Evolutionary conservation across 1,284 basidiomycete species (phyloP).

Genomic region (Puccinia triticina): DNA sequence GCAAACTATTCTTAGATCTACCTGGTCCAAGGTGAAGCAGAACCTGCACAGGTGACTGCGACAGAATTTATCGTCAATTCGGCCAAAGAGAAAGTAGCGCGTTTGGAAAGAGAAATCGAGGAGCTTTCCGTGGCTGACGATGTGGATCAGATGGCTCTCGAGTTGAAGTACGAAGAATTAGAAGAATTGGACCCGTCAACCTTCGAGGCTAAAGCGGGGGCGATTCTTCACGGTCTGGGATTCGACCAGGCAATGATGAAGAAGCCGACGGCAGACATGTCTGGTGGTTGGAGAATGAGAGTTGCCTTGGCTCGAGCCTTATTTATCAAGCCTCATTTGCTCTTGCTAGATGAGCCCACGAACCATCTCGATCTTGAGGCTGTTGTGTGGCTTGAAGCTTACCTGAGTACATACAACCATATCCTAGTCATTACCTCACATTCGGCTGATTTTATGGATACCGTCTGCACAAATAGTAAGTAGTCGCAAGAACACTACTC

Average conservation of each 20-base stretch:
- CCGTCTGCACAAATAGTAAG: constrained; percentile 58
- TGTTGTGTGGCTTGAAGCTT: constrained; percentile 98
- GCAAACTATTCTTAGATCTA: constrained; percentile 69
- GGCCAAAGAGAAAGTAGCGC: constrained; percentile 91
- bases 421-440: constrained; percentile 95
- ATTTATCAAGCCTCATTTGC: constrained; percentile 85
- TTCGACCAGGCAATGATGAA: constrained; percentile 91
- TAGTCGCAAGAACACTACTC: neutral
- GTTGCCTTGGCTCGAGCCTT: constrained; percentile 93
- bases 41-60: constrained; percentile 93
- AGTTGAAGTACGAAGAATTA: constrained; percentile 89
- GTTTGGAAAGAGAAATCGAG: constrained; percentile 91
- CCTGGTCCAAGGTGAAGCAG: constrained; percentile 91
- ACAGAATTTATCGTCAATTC: constrained; percentile 93
- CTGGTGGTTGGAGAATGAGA: constrained; percentile 98
- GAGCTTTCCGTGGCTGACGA: constrained; percentile 86
- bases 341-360: constrained; percentile 64
- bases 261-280: constrained; percentile 97
- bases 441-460: constrained; percentile 98
- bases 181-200: constrained; percentile 95
- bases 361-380: constrained; percentile 94
- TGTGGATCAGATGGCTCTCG: constrained; percentile 83
- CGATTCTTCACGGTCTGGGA: constrained; percentile 94
- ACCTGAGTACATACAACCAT: constrained; percentile 96
- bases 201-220: constrained; percentile 93